Evolutionary conservation across 2,329 filamentous ascomycete genomes (phyloP).

Genomic region (Fusarium dlaminii): DNA sequence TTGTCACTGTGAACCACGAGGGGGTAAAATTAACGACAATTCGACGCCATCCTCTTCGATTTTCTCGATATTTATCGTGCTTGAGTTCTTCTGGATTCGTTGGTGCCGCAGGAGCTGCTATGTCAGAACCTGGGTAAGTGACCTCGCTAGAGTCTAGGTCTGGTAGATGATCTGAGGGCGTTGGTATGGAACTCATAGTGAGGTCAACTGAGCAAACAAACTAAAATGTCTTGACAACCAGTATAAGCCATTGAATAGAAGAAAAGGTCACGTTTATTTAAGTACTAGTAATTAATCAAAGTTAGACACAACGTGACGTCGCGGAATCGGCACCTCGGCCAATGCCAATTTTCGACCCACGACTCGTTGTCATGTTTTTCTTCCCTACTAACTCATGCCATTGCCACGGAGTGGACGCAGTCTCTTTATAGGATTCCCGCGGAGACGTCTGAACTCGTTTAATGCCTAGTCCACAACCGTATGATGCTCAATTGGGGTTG

Average conservation of each 20-base stretch:
- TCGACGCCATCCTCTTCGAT: slow-evolving; percentile 24
- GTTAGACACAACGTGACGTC: slow-evolving; percentile 5
- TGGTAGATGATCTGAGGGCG: background rate
- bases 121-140: slow-evolving; percentile 9
- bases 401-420: background rate
- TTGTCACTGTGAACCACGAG: slow-evolving; percentile 56
- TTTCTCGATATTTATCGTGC: background rate
- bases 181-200: slow-evolving; percentile 5
- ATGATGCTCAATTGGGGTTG: slow-evolving; percentile 8
- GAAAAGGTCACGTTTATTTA: background rate
- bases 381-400: background rate
- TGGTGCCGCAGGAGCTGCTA: background rate
- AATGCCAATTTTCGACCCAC: slow-evolving; percentile 15
- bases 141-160: slow-evolving; percentile 11
- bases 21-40: slow-evolving; percentile 20
- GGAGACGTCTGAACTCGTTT: slow-evolving; percentile 6
- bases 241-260: background rate
- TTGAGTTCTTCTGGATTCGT: background rate
- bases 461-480: slow-evolving; percentile 3
- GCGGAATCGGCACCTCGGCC: slow-evolving; percentile 22
- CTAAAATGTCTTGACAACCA: background rate
- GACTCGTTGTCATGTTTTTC: slow-evolving; percentile 1
- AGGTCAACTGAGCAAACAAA: background rate
- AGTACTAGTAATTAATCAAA: background rate
- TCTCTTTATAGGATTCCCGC: slow-evolving; percentile 13